Evolutionary conservation across 257 asterid genomes (phyloP).

Genomic region (Fraxinus pennsylvanica): DNA sequence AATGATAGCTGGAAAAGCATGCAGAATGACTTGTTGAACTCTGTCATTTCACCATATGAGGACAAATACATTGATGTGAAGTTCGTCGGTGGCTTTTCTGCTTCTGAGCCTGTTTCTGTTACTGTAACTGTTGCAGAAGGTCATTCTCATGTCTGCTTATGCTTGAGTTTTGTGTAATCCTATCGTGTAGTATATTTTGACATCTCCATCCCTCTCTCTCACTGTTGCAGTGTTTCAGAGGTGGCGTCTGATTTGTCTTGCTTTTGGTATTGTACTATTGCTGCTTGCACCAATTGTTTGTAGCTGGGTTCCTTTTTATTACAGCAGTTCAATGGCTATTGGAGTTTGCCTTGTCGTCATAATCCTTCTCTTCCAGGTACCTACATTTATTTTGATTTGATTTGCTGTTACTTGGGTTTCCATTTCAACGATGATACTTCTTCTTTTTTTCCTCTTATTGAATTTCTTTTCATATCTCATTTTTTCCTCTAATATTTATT

Average conservation of each 20-base stretch:
- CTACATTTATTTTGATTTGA: conserved; percentile 1
- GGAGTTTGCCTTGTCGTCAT: conserved; percentile 79
- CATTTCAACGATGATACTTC: not conserved
- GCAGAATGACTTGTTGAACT: conserved; percentile 60
- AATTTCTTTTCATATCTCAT: not conserved
- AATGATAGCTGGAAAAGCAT: conserved; percentile 65
- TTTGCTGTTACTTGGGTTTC: conserved; percentile 9
- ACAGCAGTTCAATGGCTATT: conserved; percentile 89
- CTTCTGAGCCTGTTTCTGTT: conserved; percentile 56
- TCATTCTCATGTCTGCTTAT: conserved; percentile 22
- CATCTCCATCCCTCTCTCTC: conserved; percentile 10
- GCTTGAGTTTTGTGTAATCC: conserved; percentile 18
- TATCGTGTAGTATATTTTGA: not conserved
- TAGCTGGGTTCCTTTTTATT: conserved; percentile 94
- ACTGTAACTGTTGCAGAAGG: conserved; percentile 61
- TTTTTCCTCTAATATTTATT: not conserved
- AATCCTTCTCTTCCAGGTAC: conserved; percentile 87
- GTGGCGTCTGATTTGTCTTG: conserved; percentile 71
- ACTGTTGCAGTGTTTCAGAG: conserved; percentile 62
- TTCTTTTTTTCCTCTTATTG: not conserved
- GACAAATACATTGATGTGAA: conserved; percentile 73
- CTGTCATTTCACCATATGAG: conserved; percentile 66
- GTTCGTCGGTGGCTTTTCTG: conserved; percentile 47
- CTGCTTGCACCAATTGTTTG: conserved; percentile 80
- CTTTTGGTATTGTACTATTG: conserved; percentile 60